Percentiles rank a stretch among this genome's conserved stretches.
Evolutionary conservation across 2,329 filamentous ascomycete species (phyloP).

Genomic region (Mariannaea elegans): DNA sequence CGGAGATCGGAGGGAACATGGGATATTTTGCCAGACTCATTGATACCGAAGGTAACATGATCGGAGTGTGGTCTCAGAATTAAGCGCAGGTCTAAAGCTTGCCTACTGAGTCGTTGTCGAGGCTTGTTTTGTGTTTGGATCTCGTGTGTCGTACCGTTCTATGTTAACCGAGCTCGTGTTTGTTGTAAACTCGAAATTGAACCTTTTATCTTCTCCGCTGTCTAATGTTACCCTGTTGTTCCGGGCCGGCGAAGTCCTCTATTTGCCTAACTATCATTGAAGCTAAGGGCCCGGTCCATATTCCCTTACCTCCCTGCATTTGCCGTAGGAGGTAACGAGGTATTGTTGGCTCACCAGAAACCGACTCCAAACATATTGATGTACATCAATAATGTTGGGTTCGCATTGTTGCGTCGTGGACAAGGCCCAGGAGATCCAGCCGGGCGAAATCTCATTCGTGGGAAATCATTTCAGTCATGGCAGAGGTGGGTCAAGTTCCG

Average conservation of each 20-base stretch:
- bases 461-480: constrained; percentile 16
- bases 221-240: too few relatives aligned
- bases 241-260: too few relatives aligned
- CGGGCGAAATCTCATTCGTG: constrained; percentile 14
- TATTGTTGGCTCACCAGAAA: constrained; percentile 11
- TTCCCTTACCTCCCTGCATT: constrained; percentile 13
- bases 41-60: constrained; percentile 51
- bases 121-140: constrained; percentile 2
- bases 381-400: constrained; percentile 10
- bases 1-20: constrained; percentile 45
- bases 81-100: constrained; percentile 20
- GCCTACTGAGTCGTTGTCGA: not conserved
- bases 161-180: not conserved
- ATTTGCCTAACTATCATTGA: too few relatives aligned
- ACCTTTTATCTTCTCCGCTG: too few relatives aligned
- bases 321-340: constrained; percentile 1
- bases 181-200: not conserved
- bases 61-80: constrained; percentile 46
- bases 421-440: not conserved
- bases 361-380: constrained; percentile 16
- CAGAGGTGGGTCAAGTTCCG: constrained; percentile 6
- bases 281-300: too few relatives aligned
- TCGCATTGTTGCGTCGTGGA: constrained; percentile 16
- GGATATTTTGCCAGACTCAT: constrained; percentile 48
- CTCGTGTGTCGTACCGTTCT: constrained; percentile 2